Evolutionary conservation across 768 basidiomycete species (phyloP).

Genomic region (Lentinula detonsa): DNA sequence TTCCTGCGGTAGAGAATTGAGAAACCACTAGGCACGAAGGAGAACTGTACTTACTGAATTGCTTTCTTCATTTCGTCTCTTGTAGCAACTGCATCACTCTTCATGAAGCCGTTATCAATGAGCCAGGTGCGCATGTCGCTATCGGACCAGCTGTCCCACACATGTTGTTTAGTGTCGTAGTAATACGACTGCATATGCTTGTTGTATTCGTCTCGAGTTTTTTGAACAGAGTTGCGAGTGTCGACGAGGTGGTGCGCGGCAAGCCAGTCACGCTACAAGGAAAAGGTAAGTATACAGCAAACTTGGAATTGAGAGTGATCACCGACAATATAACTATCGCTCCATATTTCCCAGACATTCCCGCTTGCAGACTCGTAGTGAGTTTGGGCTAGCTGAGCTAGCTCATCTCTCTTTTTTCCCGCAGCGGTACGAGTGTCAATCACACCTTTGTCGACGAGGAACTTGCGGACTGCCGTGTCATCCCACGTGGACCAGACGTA

Average conservation of each 20-base stretch:
- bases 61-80: constrained; percentile 77
- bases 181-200: constrained; percentile 75
- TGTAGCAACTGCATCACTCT: constrained; percentile 57
- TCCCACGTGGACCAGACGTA: constrained; percentile 90
- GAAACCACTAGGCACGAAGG: not conserved
- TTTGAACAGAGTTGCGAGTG: constrained; percentile 30
- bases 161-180: constrained; percentile 48
- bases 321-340: constrained; percentile 73
- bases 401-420: constrained; percentile 59
- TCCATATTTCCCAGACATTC: constrained; percentile 83
- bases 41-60: constrained; percentile 43
- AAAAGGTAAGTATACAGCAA: not conserved
- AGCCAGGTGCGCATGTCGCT: constrained; percentile 76
- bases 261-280: constrained; percentile 73
- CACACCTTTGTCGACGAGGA: constrained; percentile 70
- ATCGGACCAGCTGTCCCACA: constrained; percentile 72
- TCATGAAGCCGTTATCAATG: constrained; percentile 63
- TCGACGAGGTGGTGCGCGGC: constrained; percentile 65
- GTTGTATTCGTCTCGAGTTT: constrained; percentile 54
- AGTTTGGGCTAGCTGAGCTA: constrained; percentile 62
- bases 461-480: constrained; percentile 64
- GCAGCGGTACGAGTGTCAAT: constrained; percentile 46
- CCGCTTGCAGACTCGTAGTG: constrained; percentile 56
- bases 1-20: constrained; percentile 33
- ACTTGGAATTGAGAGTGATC: not conserved